Base-by-base conservation (phyloP, 1,284 basidiomycete genomes). In the Fistulinella staudtii region DNA sequence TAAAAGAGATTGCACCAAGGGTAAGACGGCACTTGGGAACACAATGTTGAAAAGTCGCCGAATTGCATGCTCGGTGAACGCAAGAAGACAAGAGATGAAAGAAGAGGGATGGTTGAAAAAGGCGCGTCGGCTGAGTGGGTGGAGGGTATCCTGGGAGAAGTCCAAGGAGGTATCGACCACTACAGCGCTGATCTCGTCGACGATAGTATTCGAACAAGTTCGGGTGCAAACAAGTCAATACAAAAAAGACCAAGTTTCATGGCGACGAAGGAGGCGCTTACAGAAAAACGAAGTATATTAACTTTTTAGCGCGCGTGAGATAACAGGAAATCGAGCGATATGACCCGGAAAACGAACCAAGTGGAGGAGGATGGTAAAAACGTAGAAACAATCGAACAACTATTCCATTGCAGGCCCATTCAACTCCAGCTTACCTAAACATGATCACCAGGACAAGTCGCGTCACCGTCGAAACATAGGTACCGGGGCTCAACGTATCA, bases 1-100 rank as follows among this genome's bases (percentile, higher is more conserved):
- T 80, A 82, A 64, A 85, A 85, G 53, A 84, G 77, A 55, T 84
- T 84, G 60, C 81, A 84, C 80, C 81, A 82, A 1, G 80, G 70
- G 54, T 84, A 84, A 21, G 79, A 82, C 1, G 82, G 82, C 9
- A 73, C 71, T 22, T 73, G 61, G 20, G 68, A 66, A 62, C 81
- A 84, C 17, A 84, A 71, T 14, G 75, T 65, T 53, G 62, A 58
- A 58, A 83, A 82, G 53, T 82, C 78, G 46, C 81, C 81, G 56
- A 85, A 84, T 49, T 57, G 64, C 79, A 79, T 80, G 7, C 51
- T 49, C n/a, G 39, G 35, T 33, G 29, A 4, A 24, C 5, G 18
- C 18, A 14, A 42, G 15, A 22, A 41, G n/a, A 24, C 15, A 27
- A 35, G n/a, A 3, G 17, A n/a, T n/a, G n/a, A 35, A 14, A 25